Evolutionary conservation across 2,329 filamentous ascomycete genomes (phyloP), one percentile per base, ranked within the genome.

Genomic region (Fusarium tanahbumbuense): DNA sequence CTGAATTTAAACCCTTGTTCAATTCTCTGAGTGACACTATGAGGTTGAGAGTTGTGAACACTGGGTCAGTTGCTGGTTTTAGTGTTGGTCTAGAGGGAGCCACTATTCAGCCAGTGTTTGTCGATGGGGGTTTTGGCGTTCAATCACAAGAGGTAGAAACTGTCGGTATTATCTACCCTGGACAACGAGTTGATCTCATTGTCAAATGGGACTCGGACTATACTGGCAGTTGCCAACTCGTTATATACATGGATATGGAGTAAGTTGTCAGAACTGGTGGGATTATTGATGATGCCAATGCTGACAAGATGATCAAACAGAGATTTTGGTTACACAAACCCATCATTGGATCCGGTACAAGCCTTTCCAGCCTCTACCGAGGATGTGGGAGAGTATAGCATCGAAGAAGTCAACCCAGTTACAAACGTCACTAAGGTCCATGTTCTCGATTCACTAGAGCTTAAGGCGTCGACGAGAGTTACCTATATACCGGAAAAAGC

Each of bases 321-420:
- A 0, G 56, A 64, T 12, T 64, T 64, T 9, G 59, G 50, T 1
- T 64, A 57, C 41, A 42, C 61, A 0, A 64, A 64, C 20, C 37
- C 13, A 12, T 37, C 61, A 1, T 32, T 64, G 2, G n/a, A 45
- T 0, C 44, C 61, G 2, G 8, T 37, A 6, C 61, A 64, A 9
- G 8, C 9, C 3, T 64, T 64, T 11, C 23, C 42, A 2, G 18
- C 22, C 0, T 44, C 45, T 3, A 3, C 6, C 4, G 3, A 44
- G 2, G 12, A 5, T 5, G 2, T 3, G 1, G 10, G 18, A 13
- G 11, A 27, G 25, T 27, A 27, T 27, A 27, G 25, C 8, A 27
- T 8, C 25, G 25, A 27, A 27, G 25, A 10, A 10, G 25, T 27
- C 25, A 27, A 27, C 25, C 25, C 25, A 27, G 25, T 27, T 27